Conservation (phyloP, 768 basidiomycete genomes). For the Termitomyces sp. region DNA sequence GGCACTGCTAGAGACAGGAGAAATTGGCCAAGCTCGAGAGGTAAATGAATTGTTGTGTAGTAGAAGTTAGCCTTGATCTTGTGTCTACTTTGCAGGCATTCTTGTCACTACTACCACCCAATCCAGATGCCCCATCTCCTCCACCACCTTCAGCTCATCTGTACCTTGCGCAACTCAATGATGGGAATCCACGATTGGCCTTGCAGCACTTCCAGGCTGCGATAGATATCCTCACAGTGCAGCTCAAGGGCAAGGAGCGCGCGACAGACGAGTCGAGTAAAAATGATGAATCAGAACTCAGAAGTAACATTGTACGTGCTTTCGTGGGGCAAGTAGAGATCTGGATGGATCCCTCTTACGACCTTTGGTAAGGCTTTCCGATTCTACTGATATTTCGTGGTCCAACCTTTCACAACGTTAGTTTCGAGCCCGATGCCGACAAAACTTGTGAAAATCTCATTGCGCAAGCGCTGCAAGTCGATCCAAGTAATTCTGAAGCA, state of each 20-base stretch:
- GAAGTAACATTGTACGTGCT: conserved; percentile 69
- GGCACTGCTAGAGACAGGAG: conserved; percentile 73
- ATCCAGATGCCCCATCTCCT: conserved; percentile 51
- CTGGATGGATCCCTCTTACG: conserved; percentile 91
- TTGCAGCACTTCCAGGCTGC: conserved; percentile 79
- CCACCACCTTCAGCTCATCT: conserved; percentile 81
- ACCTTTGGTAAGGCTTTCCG: conserved; percentile 65
- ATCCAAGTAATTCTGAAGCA: conserved; percentile 76
- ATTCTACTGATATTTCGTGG: not conserved
- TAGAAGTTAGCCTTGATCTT: not conserved
- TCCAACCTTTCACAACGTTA: conserved; percentile 23
- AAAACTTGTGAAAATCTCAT: conserved; percentile 79
- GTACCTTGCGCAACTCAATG: conserved; percentile 84
- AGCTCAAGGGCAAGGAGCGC: conserved; percentile 74
- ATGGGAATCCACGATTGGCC: conserved; percentile 71
- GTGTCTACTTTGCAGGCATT: conserved; percentile 49
- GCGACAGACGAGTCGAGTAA: conserved; percentile 34
- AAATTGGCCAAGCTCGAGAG: conserved; percentile 68
- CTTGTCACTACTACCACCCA: conserved; percentile 54
- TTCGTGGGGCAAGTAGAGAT: conserved; percentile 90
- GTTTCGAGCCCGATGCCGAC: conserved; percentile 81
- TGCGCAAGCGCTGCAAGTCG: conserved; percentile 64
- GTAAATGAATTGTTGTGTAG: conserved; percentile 29
- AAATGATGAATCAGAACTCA: conserved; percentile 57
- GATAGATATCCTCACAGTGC: conserved; percentile 61